Evolutionary conservation across 108 stramenopile genomes (phyloP).

Genomic region (Chaetoceros muelleri): DNA sequence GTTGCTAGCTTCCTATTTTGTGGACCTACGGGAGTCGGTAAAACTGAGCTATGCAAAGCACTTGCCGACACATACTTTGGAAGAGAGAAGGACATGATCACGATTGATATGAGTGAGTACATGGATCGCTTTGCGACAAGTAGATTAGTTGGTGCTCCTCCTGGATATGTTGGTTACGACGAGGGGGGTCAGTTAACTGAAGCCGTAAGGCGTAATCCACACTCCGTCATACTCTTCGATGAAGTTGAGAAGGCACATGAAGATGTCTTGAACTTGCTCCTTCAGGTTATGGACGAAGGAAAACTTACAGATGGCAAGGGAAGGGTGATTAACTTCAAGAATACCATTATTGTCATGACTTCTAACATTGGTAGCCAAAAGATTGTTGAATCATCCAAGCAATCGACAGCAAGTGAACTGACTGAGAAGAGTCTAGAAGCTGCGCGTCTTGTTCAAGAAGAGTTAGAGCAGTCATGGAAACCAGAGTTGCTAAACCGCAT

Average conservation of each 20-base stretch:
- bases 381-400: conserved; percentile 60
- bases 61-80: conserved; percentile 80
- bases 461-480: conserved; percentile 51
- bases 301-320: conserved; percentile 93
- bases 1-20: conserved; percentile 79
- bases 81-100: conserved; percentile 73
- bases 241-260: conserved; percentile 89
- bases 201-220: conserved; percentile 73
- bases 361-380: conserved; percentile 85
- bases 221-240: conserved; percentile 66
- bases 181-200: conserved; percentile 95
- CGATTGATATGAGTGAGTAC: conserved; percentile 92
- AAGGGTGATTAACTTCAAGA: conserved; percentile 85
- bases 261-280: conserved; percentile 86
- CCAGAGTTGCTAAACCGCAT: conserved; percentile 95
- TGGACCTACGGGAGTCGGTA: conserved; percentile 90
- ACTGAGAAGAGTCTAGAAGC: conserved; percentile 25
- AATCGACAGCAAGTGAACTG: conserved; percentile 14
- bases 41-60: conserved; percentile 86
- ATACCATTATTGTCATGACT: conserved; percentile 93
- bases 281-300: conserved; percentile 95
- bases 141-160: conserved; percentile 86
- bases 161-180: conserved; percentile 91
- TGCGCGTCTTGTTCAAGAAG: conserved; percentile 37
- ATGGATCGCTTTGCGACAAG: conserved; percentile 90